These are phyloP conservation scores for Penicillium olsonii DNA, from an alignment of 2,329 filamentous ascomycete genomes.

Conservation along the genomic window DNA sequence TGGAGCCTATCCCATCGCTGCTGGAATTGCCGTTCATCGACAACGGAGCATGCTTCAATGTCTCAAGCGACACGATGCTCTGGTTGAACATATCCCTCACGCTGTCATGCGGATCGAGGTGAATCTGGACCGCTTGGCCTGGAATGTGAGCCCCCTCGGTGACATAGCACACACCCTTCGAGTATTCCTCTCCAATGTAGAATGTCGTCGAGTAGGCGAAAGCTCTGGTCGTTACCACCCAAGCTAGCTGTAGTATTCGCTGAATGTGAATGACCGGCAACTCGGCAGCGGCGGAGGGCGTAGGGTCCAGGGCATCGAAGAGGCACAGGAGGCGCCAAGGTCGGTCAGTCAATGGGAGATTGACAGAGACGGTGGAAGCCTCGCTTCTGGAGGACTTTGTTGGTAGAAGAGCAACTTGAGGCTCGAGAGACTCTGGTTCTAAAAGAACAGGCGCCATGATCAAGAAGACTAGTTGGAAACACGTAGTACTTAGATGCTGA, in stretches of 20 bases:
- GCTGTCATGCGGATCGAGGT: slow-evolving; percentile 12
- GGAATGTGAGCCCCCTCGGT: neutral
- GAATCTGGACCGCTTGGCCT: slow-evolving; percentile 6
- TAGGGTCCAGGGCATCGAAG: slow-evolving; percentile 3
- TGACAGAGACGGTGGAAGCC: neutral
- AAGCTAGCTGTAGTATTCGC: slow-evolving; percentile 15
- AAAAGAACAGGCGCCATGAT: slow-evolving; percentile 14
- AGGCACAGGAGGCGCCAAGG: slow-evolving; percentile 9
- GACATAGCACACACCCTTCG: slow-evolving; percentile 10
- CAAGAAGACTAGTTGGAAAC: neutral
- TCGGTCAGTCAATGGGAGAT: neutral
- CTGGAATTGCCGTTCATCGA: neutral
- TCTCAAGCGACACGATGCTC: neutral
- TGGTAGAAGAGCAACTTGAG: neutral
- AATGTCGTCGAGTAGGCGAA: slow-evolving; percentile 12
- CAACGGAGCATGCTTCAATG: neutral
- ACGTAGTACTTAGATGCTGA: neutral
- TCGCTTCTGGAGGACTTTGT: neutral
- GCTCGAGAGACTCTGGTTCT: neutral
- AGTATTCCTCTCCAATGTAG: slow-evolving; percentile 13
- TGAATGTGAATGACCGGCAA: slow-evolving; percentile 15
- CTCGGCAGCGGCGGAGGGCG: neutral
- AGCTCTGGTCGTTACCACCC: slow-evolving; percentile 5
- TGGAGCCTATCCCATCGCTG: neutral
- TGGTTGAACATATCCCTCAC: slow-evolving; percentile 9